phyloP scores from a whole-genome alignment of 495 filamentous ascomycete species.

The Tuber microsphaerosporum region DNA sequence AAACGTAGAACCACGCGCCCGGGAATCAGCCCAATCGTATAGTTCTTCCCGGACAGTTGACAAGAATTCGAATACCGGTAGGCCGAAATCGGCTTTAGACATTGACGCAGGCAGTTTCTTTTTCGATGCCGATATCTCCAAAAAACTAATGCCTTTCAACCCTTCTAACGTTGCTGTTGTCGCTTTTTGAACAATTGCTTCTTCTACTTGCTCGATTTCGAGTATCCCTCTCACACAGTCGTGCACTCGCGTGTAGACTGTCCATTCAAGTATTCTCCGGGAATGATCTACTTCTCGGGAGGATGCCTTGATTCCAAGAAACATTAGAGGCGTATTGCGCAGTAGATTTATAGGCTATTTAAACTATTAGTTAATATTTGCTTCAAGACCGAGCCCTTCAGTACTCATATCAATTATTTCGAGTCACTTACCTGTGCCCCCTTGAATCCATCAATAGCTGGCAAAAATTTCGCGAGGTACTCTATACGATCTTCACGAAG shows the following conservation, averaged over 20 bases:
- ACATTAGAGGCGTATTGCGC: conserved; percentile 55
- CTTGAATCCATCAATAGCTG: conserved; percentile 30
- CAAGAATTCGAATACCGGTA: conserved; percentile 38
- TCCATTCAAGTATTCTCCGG: conserved; percentile 8
- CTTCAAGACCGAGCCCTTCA: not conserved
- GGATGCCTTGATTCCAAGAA: not conserved
- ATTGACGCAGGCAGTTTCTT: not conserved
- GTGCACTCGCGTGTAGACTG: conserved; percentile 14
- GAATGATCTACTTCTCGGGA: conserved; percentile 9
- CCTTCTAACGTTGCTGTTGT: conserved; percentile 17
- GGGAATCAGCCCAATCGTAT: not conserved
- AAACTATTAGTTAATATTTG: conserved; percentile 42
- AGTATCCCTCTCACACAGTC: conserved; percentile 26
- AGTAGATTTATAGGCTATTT: conserved; percentile 58
- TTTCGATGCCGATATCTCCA: conserved; percentile 35
- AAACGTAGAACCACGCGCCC: not conserved
- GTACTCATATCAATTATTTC: conserved; percentile 15
- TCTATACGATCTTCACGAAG: not conserved
- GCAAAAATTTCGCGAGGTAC: conserved; percentile 1
- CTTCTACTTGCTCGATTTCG: conserved; percentile 17
- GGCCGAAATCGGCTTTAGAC: conserved; percentile 15
- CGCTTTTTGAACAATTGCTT: conserved; percentile 29
- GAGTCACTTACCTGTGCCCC: conserved; percentile 50
- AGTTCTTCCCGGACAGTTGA: conserved; percentile 13
- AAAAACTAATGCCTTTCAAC: conserved; percentile 35